A percentile compares a stretch with the other conserved stretches of the same genome.
phyloP scores from a whole-genome alignment of 768 basidiomycete species.

The Amanita subjunquillea region DNA sequence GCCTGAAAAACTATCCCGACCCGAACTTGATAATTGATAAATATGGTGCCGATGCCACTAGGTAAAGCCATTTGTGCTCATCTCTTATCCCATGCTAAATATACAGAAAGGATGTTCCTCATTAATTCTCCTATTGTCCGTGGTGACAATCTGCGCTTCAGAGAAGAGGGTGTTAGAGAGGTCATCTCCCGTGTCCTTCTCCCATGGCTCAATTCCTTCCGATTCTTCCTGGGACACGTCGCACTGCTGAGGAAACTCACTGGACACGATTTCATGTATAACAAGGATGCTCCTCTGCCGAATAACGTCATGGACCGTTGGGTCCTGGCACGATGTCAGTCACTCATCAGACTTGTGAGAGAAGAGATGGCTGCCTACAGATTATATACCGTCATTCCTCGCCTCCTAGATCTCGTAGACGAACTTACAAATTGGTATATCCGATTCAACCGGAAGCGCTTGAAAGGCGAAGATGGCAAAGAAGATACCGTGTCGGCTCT shows the following conservation, averaged over 20 bases:
- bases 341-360: constrained; percentile 82
- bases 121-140: constrained; percentile 99
- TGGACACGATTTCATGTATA: constrained; percentile 73
- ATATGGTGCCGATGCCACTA: constrained; percentile 93
- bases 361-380: constrained; percentile 97
- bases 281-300: constrained; percentile 75
- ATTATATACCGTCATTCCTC: constrained; percentile 95
- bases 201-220: constrained; percentile 98
- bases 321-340: constrained; percentile 98
- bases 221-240: constrained; percentile 96
- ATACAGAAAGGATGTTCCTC: constrained; percentile 75
- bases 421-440: constrained; percentile 99
- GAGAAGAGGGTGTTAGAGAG: constrained; percentile 95
- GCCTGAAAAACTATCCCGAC: constrained; percentile 93
- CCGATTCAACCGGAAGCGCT: constrained; percentile 90
- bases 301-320: constrained; percentile 97
- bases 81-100: background rate
- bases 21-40: constrained; percentile 82
- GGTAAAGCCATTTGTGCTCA: constrained; percentile 30
- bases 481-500: constrained; percentile 83
- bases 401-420: constrained; percentile 83
- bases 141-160: constrained; percentile 95
- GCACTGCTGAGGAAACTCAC: constrained; percentile 76
- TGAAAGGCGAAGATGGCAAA: constrained; percentile 90
- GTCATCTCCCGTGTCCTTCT: constrained; percentile 93